Conservation (phyloP, 2,329 filamentous ascomycete genomes). For the Diplodia scrobiculata region DNA sequence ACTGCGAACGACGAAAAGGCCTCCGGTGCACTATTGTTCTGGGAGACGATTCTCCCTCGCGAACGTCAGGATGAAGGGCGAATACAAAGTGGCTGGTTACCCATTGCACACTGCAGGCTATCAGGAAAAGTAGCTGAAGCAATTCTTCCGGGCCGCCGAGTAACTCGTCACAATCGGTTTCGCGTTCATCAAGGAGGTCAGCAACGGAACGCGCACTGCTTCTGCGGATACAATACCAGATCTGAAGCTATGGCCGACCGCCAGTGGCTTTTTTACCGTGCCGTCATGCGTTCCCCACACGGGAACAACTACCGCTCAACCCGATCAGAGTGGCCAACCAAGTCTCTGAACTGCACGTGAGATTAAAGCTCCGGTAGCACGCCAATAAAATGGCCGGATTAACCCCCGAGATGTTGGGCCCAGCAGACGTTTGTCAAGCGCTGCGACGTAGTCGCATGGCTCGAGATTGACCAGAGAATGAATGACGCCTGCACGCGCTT, state of each 20-base stretch:
- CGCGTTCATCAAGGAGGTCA: neutral
- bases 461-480: neutral
- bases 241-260: neutral
- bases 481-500: neutral
- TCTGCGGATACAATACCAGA: slow-evolving; percentile 5
- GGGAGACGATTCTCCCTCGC: neutral
- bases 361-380: neutral
- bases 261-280: too few relatives aligned
- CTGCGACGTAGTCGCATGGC: neutral
- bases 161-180: slow-evolving; percentile 5
- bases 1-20: neutral
- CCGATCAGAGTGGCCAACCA: neutral
- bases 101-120: neutral
- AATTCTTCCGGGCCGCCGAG: neutral
- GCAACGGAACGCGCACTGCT: neutral
- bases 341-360: neutral
- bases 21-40: neutral
- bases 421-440: too few relatives aligned
- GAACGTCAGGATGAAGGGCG: neutral
- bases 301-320: slow-evolving; percentile 1
- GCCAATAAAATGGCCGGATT: neutral
- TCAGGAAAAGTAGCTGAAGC: neutral
- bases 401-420: neutral
- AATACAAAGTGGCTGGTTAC: neutral
- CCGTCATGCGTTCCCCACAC: slow-evolving; percentile 8